phyloP scores from a whole-genome alignment of 495 filamentous ascomycete genomes.

The Neurospora hispaniola region DNA sequence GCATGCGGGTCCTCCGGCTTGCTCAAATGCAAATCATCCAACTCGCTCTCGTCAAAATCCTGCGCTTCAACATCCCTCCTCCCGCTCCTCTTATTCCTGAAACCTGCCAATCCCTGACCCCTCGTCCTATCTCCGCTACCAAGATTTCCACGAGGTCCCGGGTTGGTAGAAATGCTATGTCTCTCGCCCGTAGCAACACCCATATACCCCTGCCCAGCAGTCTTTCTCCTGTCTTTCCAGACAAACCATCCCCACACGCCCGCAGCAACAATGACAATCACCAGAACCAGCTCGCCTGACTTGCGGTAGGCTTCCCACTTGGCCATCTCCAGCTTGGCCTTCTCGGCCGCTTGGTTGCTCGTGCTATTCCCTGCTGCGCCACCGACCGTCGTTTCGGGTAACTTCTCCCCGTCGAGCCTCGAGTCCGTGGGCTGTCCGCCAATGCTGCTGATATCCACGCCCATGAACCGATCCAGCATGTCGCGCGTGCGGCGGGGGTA shows the following conservation, averaged over 20 bases:
- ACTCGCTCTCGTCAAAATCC: constrained; percentile 82
- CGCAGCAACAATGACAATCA: constrained; percentile 73
- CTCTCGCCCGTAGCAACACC: constrained; percentile 31
- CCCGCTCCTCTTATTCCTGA: constrained; percentile 5
- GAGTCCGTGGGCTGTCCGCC: constrained; percentile 78
- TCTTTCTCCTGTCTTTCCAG: constrained; percentile 60
- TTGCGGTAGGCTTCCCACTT: constrained; percentile 89
- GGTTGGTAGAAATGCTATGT: neutral
- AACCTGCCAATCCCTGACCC: neutral
- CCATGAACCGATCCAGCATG: constrained; percentile 96
- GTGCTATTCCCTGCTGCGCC: constrained; percentile 59
- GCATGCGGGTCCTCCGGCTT: constrained; percentile 32
- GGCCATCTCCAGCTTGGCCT: constrained; percentile 66
- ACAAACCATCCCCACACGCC: constrained; percentile 75
- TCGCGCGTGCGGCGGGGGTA: constrained; percentile 77
- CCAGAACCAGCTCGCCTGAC: constrained; percentile 80
- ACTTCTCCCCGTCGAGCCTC: constrained; percentile 83
- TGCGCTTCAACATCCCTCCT: constrained; percentile 52
- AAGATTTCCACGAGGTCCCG: neutral
- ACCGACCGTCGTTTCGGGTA: constrained; percentile 74
- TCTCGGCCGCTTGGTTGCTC: constrained; percentile 62
- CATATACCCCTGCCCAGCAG: constrained; percentile 35
- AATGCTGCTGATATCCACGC: constrained; percentile 84
- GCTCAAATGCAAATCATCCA: constrained; percentile 59
- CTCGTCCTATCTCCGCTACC: constrained; percentile 33